A percentile compares a stretch with the other conserved stretches of the same genome.
Conservation (phyloP, 805 yeast genomes). For the Schizosaccharomyces pombe region DNA sequence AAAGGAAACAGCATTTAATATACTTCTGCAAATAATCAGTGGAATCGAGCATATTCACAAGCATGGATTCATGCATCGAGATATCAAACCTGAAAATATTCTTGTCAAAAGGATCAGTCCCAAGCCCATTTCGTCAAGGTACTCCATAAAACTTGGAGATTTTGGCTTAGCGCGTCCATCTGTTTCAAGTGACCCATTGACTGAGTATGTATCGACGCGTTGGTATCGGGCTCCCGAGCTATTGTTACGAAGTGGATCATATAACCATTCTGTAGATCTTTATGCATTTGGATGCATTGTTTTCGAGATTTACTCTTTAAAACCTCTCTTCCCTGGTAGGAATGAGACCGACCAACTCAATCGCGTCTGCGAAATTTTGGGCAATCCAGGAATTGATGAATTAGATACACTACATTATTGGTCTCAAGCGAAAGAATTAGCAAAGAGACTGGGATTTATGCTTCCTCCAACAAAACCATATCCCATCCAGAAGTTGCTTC, state of each 20-base stretch:
- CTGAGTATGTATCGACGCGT: slow-evolving; percentile 94
- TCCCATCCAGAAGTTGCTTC: neutral
- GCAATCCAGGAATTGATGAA: slow-evolving; percentile 38
- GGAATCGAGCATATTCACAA: slow-evolving; percentile 68
- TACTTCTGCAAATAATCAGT: slow-evolving; percentile 43
- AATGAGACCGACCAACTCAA: slow-evolving; percentile 78
- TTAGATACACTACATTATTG: neutral
- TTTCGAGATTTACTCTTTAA: slow-evolving; percentile 66
- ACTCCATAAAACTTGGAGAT: slow-evolving; percentile 49
- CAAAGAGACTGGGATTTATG: neutral
- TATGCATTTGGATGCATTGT: slow-evolving; percentile 95
- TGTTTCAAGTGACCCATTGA: slow-evolving; percentile 66
- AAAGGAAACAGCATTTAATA: neutral
- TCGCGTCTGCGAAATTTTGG: slow-evolving; percentile 78
- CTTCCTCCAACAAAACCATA: neutral
- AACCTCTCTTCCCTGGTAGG: slow-evolving; percentile 88
- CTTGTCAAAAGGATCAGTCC: slow-evolving; percentile 24
- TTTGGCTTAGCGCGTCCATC: slow-evolving; percentile 85
- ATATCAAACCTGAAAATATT: slow-evolving; percentile 82
- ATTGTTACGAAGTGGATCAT: slow-evolving; percentile 64
- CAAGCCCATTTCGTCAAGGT: neutral
- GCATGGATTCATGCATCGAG: slow-evolving; percentile 55
- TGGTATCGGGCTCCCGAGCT: slow-evolving; percentile 97
- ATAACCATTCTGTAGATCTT: slow-evolving; percentile 76
- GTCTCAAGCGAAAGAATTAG: neutral